Conservation (phyloP, 768 basidiomycete genomes). For the Tulasnella calospora region DNA sequence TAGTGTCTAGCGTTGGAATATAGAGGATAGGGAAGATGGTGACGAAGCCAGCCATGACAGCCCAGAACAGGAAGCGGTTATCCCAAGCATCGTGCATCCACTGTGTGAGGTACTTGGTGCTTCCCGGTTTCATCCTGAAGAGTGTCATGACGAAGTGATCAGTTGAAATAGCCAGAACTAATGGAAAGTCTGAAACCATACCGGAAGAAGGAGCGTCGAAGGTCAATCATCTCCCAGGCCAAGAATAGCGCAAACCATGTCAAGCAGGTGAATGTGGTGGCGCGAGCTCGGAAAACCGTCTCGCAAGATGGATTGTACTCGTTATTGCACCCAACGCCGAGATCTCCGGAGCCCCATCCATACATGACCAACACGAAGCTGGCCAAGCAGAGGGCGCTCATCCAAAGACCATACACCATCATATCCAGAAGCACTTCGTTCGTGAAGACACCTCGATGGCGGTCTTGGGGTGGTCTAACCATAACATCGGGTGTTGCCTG, state of each 20-base stretch:
- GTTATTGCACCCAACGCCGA: constrained; percentile 38
- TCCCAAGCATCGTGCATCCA: constrained; percentile 35
- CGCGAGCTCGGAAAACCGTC: constrained; percentile 40
- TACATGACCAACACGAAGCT: constrained; percentile 40
- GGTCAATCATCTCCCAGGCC: constrained; percentile 33
- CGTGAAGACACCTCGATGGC: constrained; percentile 40
- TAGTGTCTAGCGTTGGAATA: constrained; percentile 37
- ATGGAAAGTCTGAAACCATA: constrained; percentile 28
- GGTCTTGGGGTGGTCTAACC: constrained; percentile 41
- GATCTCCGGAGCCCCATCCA: constrained; percentile 33
- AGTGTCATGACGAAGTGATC: not conserved
- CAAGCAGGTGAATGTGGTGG: constrained; percentile 37
- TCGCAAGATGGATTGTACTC: constrained; percentile 34
- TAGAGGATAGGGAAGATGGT: constrained; percentile 39
- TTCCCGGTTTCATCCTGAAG: constrained; percentile 33
- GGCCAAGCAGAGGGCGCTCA: constrained; percentile 36
- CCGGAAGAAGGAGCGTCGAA: constrained; percentile 34
- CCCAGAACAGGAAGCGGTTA: constrained; percentile 39
- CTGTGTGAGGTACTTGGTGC: constrained; percentile 34
- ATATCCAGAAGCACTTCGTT: constrained; percentile 38
- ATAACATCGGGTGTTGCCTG: constrained; percentile 50
- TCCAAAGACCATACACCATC: constrained; percentile 39
- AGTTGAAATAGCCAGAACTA: not conserved
- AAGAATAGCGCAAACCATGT: constrained; percentile 30
- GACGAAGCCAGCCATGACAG: constrained; percentile 35